phyloP scores from a whole-genome alignment of 768 basidiomycete species.

The Xanthoconium stramineum region DNA sequence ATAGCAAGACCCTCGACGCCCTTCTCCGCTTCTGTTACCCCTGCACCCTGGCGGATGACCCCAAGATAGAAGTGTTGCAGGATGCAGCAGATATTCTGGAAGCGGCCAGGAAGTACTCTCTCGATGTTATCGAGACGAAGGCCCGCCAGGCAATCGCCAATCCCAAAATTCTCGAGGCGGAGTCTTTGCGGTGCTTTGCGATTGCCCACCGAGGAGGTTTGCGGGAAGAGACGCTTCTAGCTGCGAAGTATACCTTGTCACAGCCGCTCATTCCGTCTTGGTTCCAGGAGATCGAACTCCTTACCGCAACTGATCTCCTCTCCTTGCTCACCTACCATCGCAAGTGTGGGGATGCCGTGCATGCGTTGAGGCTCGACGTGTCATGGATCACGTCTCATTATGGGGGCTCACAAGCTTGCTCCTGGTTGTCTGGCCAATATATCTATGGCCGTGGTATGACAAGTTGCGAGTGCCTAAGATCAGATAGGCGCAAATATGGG shows the following conservation, averaged over 20 bases:
- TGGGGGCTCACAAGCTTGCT: not conserved
- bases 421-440: not conserved
- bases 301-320: not conserved
- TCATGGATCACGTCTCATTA: conserved; percentile 2
- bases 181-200: not conserved
- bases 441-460: not conserved
- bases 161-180: not conserved
- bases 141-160: not conserved
- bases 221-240: not conserved
- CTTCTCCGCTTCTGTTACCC: not conserved
- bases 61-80: not conserved
- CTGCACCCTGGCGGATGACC: not conserved
- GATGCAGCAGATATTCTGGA: not conserved
- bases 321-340: not conserved
- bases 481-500: not conserved
- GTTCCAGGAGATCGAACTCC: not conserved
- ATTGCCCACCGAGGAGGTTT: not conserved
- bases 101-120: not conserved
- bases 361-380: not conserved
- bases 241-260: not conserved
- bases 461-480: not conserved
- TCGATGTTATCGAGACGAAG: not conserved
- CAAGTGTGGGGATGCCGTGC: not conserved
- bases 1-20: not conserved
- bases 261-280: not conserved